Evolutionary conservation across 768 basidiomycete genomes (phyloP).

Genomic region (Kwoniella sp.): DNA sequence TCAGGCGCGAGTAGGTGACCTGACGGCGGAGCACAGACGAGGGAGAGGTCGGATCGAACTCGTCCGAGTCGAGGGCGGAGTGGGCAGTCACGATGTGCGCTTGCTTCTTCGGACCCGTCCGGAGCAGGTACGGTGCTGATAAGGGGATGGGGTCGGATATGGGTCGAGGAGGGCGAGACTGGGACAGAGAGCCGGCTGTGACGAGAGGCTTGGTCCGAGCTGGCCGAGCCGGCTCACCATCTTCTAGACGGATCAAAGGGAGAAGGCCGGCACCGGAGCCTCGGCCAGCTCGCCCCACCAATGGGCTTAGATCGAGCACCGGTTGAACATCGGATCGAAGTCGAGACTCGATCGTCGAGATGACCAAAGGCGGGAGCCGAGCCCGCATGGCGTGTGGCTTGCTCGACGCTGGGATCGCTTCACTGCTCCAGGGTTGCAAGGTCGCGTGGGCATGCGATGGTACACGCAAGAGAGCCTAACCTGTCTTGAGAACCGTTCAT

Average conservation of each 20-base stretch:
- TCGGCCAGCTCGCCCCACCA: too few relatives aligned
- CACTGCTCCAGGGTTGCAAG: too few relatives aligned
- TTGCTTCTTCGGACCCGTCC: not conserved
- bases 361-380: conserved; percentile 11
- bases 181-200: not conserved
- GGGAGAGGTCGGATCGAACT: not conserved
- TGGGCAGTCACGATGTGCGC: conserved; percentile 6
- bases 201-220: conserved; percentile 4
- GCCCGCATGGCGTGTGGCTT: conserved; percentile 8
- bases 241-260: too few relatives aligned
- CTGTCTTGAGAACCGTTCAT: too few relatives aligned
- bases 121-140: not conserved
- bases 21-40: conserved; percentile 1
- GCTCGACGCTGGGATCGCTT: too few relatives aligned
- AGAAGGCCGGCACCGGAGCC: too few relatives aligned
- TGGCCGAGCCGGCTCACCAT: too few relatives aligned
- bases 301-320: too few relatives aligned
- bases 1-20: conserved; percentile 12
- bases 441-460: too few relatives aligned
- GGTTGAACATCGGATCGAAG: conserved; percentile 6
- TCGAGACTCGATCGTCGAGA: conserved; percentile 19
- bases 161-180: too few relatives aligned
- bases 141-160: not conserved
- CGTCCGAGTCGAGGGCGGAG: not conserved
- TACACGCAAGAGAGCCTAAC: too few relatives aligned